Evolutionary conservation across 2,329 filamentous ascomycete species (phyloP), one percentile per base, ranked within the genome.

Genomic region (Claviceps purpurea): DNA sequence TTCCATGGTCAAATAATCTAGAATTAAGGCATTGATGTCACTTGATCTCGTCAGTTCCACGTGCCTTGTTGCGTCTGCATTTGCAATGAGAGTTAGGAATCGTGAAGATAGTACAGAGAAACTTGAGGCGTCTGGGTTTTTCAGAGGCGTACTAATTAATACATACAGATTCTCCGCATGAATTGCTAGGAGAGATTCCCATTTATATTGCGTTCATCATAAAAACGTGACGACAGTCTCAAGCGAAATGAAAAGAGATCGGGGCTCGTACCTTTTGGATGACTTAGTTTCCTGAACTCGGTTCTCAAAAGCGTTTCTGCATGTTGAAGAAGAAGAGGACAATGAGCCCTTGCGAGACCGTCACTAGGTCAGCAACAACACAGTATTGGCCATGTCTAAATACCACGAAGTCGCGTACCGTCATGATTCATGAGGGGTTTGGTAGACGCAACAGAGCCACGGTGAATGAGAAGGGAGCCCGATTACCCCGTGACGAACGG

Each of bases 151-250:
- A n/a, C 41, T 49, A 51, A 67, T 66, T 49, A 51, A 67, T 66
- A 60, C 56, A 67, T 68, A 87, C 84, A 76, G 73, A 70, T 82
- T 89, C 82, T 98, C 93, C 85, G 87, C 93, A 98, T 78, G 71
- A 68, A 72, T 81, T 47, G 78, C 87, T 97, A 88, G 86, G 93
- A 98, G 94, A 98, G 93, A 98, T 98, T 98, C 93, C 93, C 93
- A 98, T 95, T 94, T 84, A 87, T 84, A 83, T 77, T 73, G 72
- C 77, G 75, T 87, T 94, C 90, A 95, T 95, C 76, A 81, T 74
- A 61, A 73, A 62, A 73, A 58, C 34, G 44, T 14, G 10, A 20
- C 10, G 20, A 18, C 34, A 42, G 24, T 16, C 18, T 30, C 5
- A 34, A n/a, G n/a, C 4, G 7, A 37, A 41, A 22, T 14, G 22